Conservation (phyloP, 768 basidiomycete species). For the Suillus cothurnatus region DNA sequence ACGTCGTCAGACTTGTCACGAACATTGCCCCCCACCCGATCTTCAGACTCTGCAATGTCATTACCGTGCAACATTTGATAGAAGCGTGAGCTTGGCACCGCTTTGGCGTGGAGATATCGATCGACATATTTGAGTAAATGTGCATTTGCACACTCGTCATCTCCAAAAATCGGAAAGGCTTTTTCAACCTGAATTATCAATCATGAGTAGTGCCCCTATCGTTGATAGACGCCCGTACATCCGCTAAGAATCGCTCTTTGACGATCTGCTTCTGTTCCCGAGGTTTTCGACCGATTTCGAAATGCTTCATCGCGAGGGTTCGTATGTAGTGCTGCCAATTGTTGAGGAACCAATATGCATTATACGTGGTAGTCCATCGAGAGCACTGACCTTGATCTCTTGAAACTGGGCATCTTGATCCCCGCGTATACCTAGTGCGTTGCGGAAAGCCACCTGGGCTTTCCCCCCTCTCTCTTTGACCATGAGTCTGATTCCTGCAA, state of each 20-base stretch:
- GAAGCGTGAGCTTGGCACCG: not conserved
- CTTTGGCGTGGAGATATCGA: not conserved
- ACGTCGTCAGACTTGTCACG: not conserved
- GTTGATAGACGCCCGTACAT: not conserved
- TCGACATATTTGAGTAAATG: not conserved
- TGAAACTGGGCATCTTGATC: slow-evolving; percentile 1
- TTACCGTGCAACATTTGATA: not conserved
- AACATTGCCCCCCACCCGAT: not conserved
- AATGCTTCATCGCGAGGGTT: slow-evolving; percentile 6
- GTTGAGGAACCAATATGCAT: not conserved
- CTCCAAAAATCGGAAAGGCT: not conserved
- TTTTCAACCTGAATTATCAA: not conserved
- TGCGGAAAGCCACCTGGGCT: not conserved
- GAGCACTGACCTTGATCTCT: not conserved
- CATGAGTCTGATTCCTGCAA: not conserved
- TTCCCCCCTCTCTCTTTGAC: slow-evolving; percentile 3
- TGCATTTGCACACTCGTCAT: not conserved
- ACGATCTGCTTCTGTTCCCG: not conserved
- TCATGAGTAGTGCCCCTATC: not conserved
- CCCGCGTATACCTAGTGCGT: not conserved
- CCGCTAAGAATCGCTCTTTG: slow-evolving; percentile 4
- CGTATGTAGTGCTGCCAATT: slow-evolving; percentile 1
- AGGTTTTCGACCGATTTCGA: slow-evolving; percentile 3
- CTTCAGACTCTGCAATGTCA: no score
- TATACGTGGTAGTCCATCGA: not conserved